Evolutionary conservation across 78 protist genomes (phyloP).

Genomic region (Bodo saltans): DNA sequence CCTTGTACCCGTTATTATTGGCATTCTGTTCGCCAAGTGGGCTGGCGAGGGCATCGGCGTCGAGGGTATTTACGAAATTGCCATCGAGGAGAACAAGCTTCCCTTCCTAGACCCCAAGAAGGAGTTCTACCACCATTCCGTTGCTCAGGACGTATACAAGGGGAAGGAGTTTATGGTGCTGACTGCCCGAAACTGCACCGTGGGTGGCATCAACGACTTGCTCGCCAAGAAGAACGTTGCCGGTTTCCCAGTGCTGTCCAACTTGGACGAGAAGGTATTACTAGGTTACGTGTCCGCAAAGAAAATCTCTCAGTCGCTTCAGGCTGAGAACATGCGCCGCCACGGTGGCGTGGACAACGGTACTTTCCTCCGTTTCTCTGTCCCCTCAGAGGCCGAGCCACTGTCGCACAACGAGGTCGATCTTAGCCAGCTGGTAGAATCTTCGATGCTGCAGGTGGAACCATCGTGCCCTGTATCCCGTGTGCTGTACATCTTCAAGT

Average conservation of each 20-base stretch:
- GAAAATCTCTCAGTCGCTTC: neutral
- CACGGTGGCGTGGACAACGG: neutral
- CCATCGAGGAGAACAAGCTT: neutral
- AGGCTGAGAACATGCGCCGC: neutral
- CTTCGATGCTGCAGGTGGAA: neutral
- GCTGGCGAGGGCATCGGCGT: slow-evolving; percentile 51
- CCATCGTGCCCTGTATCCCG: neutral
- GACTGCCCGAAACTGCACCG: neutral
- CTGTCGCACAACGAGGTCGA: neutral
- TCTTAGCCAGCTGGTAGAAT: neutral
- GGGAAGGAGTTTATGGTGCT: neutral
- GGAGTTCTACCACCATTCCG: neutral
- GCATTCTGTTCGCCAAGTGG: slow-evolving; percentile 70
- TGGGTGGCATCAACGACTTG: slow-evolving; percentile 1
- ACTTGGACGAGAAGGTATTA: neutral
- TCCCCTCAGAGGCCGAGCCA: neutral
- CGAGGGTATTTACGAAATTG: slow-evolving; percentile 9
- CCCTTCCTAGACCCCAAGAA: slow-evolving; percentile 22
- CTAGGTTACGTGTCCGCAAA: neutral
- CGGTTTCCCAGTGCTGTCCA: slow-evolving; percentile 14
- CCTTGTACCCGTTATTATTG: slow-evolving; percentile 70
- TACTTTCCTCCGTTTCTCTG: neutral
- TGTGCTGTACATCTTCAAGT: slow-evolving; percentile 14
- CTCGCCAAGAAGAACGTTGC: neutral
- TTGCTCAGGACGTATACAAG: neutral